Base-by-base conservation (phyloP, 2,329 filamentous ascomycete species). In the Xenoacremonium recifei region DNA sequence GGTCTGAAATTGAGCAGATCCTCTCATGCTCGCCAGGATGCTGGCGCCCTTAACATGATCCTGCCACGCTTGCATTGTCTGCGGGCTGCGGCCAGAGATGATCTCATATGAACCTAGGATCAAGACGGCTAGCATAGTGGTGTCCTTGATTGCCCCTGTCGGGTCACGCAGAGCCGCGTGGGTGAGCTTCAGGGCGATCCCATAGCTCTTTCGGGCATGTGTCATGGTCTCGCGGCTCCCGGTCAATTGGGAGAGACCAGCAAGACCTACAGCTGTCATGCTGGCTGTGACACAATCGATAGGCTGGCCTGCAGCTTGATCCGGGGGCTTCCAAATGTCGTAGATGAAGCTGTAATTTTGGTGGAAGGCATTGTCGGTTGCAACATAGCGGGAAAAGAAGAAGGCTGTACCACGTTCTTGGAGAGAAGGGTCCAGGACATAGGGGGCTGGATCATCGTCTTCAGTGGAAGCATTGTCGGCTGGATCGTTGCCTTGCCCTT, bases 91-190 rank as follows among this genome's bases (percentile, higher is more conserved):
- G 13, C 75, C 74, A 10, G 73, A 71, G 45, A 79, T 65, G 50
- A 73, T 75, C 56, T 80, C 76, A 48, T 75, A 80, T 4, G 76
- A 72, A 32, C 74, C 71, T 5, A 80, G 65, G 34, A 80, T 71
- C 35, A 80, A 65, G 13, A 80, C 70, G 1, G 66, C 70, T 21
- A 73, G 70, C 68, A 80, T 72, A 1, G 77, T 80, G 31, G 66
- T 73, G 48, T 73, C 73, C 50, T 71, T 73, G 53, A 67, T 55
- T 9, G 64, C 67, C 41, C 72, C 66, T 12, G 46, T 51, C 1
- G 74, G 68, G 39, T 73, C 60, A 34, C 63, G 59, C n/a, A 80
- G 63, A 3, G 76, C 74, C 15, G 62, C 57, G 38, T 78, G 77
- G 6, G 71, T 76, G 35, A 76, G 55, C n/a, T 65, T 64, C 2